Evolutionary conservation across 305 asterid genomes (phyloP), one percentile per base, ranked within the genome.

Genomic region (Fraxinus paxiana): DNA sequence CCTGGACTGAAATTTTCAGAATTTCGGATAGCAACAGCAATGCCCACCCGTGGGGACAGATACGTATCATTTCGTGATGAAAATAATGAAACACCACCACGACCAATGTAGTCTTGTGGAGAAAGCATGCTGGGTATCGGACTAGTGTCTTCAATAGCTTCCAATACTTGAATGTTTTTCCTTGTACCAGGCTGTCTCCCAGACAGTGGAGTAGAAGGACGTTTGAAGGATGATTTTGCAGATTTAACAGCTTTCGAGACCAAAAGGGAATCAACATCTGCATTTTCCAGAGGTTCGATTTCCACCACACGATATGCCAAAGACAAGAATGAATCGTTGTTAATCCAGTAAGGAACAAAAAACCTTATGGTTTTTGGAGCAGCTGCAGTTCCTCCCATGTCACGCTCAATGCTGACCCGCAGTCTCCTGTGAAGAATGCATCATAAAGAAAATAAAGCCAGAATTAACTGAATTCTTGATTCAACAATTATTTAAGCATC

Each of bases 281-380:
- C 87, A 83, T 85, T 87, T 82, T 92, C 98, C 75, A 86, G 78
- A 12, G 96, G 93, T 87, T 96, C 99, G 82, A 93, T 94, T 88
- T 96, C 99, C 87, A 96, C 96, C 86, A 96, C 97, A 84, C 92
- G 92, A 88, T 92, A 96, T 82, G 97, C 89, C 88, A 96, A 87
- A 30, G 90, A 81, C 86, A 96, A 90, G 87, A 88, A 93, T 76
- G 97, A 85, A 35, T 91, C 97, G 65, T 96, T 96, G 85, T 85
- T 90, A 87, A 96, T 92, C 98, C 99, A 96, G 85, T 96, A 96
- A n/a, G 98, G 99, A 82, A 96, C 98, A 86, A 93, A 96, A 85
- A 96, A 91, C 88, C 98, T 89, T 75, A 96, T 88, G 86, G 92
- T 94, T 90, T 96, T 96, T 26, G 97, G 97, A 80, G 98, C 88